A percentile compares a stretch with the other conserved stretches of the same genome.
Conservation (phyloP, 805 yeast species). For the Kodamaea sagamina region DNA sequence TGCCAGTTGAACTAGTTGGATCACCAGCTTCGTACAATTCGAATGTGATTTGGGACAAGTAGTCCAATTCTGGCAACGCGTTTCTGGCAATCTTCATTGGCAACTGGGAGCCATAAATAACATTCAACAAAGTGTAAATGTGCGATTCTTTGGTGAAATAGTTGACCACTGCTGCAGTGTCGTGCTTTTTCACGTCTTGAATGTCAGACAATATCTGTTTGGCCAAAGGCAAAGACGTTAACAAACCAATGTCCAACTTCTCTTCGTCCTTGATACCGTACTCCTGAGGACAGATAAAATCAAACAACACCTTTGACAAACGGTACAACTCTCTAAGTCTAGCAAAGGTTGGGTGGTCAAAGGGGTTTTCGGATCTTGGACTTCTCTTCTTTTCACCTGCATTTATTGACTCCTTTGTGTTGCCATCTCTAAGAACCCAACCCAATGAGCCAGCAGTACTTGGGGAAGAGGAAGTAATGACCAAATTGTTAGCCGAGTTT, state of each 20-base stretch:
- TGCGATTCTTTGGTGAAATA: slow-evolving; percentile 97
- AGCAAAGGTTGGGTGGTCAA: slow-evolving; percentile 78
- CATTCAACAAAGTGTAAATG: slow-evolving; percentile 88
- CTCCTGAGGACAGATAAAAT: slow-evolving; percentile 97
- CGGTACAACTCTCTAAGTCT: slow-evolving; percentile 85
- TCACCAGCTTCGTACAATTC: slow-evolving; percentile 87
- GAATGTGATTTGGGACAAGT: slow-evolving; percentile 89
- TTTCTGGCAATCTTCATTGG: slow-evolving; percentile 96
- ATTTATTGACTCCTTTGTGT: slow-evolving; percentile 17
- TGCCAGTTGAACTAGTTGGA: slow-evolving; percentile 56
- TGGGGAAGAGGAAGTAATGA: slow-evolving; percentile 23
- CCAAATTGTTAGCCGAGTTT: slow-evolving; percentile 22
- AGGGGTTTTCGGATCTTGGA: slow-evolving; percentile 40
- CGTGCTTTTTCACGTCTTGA: slow-evolving; percentile 72
- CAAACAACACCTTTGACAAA: slow-evolving; percentile 89
- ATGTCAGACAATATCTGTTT: slow-evolving; percentile 83
- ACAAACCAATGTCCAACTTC: slow-evolving; percentile 90
- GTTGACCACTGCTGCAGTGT: slow-evolving; percentile 79
- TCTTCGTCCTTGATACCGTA: slow-evolving; percentile 96
- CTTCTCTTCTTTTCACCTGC: slow-evolving; percentile 6
- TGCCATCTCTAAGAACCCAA: slow-evolving; percentile 57
- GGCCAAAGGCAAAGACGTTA: slow-evolving; percentile 92
- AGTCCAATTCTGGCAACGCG: slow-evolving; percentile 94
- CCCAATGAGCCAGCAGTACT: slow-evolving; percentile 68
- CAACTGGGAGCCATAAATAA: slow-evolving; percentile 85